phyloP scores from a whole-genome alignment of 495 filamentous ascomycete species.

The Aspergillus biplanus region DNA sequence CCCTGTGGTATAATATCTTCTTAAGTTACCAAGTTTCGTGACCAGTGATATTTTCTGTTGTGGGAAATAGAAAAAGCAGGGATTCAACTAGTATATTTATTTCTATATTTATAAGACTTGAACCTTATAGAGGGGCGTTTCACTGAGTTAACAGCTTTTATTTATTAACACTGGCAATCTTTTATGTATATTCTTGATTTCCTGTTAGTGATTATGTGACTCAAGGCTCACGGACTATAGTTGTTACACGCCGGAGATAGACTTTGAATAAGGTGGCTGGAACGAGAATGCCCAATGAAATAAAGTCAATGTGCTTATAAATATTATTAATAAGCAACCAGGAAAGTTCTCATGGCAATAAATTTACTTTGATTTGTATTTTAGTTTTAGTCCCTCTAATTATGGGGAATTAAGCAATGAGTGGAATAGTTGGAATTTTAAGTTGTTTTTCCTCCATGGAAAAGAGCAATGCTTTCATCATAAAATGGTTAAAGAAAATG shows the following conservation, averaged over 20 bases:
- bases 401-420: background rate
- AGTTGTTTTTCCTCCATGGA: too few relatives aligned
- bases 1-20: background rate
- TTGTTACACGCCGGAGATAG: background rate
- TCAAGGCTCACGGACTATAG: background rate
- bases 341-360: background rate
- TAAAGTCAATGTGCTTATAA: background rate
- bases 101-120: slow-evolving; percentile 2
- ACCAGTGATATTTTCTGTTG: background rate
- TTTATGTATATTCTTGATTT: background rate
- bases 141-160: slow-evolving; percentile 3
- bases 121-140: slow-evolving; percentile 8
- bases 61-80: slow-evolving; percentile 6
- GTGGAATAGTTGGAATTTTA: background rate
- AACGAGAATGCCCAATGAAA: slow-evolving; percentile 3
- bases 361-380: background rate
- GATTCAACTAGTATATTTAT: slow-evolving; percentile 6
- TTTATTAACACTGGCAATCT: background rate
- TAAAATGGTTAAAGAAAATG: slow-evolving; percentile 1
- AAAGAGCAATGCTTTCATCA: too few relatives aligned
- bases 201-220: background rate
- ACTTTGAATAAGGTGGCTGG: background rate
- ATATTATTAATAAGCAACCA: background rate
- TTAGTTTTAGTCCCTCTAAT: background rate
- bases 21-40: background rate